phyloP scores from a whole-genome alignment of 306 rosid species.

The Cyclanthera cordifolia region DNA sequence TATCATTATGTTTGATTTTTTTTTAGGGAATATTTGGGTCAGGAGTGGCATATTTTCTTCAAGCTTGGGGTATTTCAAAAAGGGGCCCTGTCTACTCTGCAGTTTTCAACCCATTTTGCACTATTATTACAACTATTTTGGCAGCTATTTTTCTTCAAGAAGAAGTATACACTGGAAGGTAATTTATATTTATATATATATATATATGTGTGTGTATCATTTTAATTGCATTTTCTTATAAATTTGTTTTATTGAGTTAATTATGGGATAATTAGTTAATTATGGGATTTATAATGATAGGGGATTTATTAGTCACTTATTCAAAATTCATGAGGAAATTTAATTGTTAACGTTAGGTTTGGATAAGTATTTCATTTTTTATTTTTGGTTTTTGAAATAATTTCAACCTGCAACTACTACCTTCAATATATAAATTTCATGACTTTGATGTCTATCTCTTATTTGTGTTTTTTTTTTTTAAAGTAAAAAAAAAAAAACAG shows the following conservation, averaged over 20 bases:
- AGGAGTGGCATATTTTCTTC: constrained; percentile 26
- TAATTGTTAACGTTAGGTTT: too few relatives aligned
- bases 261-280: background rate
- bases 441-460: too few relatives aligned
- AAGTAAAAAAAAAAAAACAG: too few relatives aligned
- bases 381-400: too few relatives aligned
- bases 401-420: too few relatives aligned
- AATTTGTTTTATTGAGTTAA: background rate
- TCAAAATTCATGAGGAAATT: too few relatives aligned
- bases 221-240: background rate
- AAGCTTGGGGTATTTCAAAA: constrained; percentile 49
- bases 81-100: constrained; percentile 43
- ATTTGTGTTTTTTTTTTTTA: too few relatives aligned
- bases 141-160: constrained; percentile 43
- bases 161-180: constrained; percentile 25
- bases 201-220: too few relatives aligned
- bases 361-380: too few relatives aligned
- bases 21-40: constrained; percentile 44
- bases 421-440: too few relatives aligned
- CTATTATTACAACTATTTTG: constrained; percentile 29
- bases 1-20: background rate
- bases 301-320: too few relatives aligned
- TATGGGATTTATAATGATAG: too few relatives aligned
- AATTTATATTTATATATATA: background rate
- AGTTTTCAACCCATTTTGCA: constrained; percentile 36